Evolutionary conservation across 129 eudicot genomes (phyloP).

Genomic region (Flaveria linearis): DNA sequence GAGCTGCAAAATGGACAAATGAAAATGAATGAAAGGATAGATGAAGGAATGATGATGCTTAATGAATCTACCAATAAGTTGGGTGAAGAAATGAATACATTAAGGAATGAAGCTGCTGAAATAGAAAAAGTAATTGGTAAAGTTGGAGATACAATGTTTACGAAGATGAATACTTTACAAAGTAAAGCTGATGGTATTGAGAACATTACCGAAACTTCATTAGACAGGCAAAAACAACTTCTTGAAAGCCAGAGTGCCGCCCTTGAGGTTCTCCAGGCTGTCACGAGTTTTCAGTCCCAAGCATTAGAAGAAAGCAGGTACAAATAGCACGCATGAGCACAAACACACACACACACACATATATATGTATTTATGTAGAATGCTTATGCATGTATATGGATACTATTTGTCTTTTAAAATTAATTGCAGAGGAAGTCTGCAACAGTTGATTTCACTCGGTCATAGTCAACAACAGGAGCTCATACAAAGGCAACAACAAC

Average conservation of each 20-base stretch:
- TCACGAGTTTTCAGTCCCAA: constrained; percentile 64
- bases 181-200: constrained; percentile 70
- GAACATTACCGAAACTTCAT: constrained; percentile 51
- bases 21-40: constrained; percentile 52
- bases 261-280: constrained; percentile 55
- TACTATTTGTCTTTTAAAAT: constrained; percentile 7
- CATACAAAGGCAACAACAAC: constrained; percentile 25
- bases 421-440: constrained; percentile 52
- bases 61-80: constrained; percentile 52
- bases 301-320: constrained; percentile 90
- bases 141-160: constrained; percentile 61
- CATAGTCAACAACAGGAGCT: constrained; percentile 30
- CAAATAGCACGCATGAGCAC: neutral
- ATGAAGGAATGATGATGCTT: constrained; percentile 55
- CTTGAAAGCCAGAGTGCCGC: constrained; percentile 63
- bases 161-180: constrained; percentile 56
- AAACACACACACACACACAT: neutral
- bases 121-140: constrained; percentile 66
- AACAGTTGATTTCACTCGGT: constrained; percentile 29
- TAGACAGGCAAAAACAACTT: constrained; percentile 69
- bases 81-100: constrained; percentile 47
- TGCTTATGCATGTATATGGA: neutral
- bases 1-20: constrained; percentile 58
- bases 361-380: neutral
- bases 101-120: constrained; percentile 56